Evolutionary conservation across 2,329 filamentous ascomycete genomes (phyloP).

Genomic region (Aspergillus udagawae): DNA sequence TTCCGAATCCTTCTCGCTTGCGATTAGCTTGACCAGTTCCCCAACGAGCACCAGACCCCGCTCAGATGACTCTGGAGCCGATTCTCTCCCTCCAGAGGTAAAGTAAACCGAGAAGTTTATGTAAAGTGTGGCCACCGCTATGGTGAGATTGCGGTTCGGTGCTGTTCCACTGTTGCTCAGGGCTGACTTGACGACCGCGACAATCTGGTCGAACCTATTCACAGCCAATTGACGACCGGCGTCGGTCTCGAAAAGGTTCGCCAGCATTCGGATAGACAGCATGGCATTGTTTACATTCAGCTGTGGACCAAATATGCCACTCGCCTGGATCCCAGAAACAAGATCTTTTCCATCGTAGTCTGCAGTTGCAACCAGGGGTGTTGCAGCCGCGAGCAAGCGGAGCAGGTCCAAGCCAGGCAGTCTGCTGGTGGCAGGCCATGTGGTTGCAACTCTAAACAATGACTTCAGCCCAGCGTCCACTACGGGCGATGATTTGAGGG

Average conservation of each 20-base stretch:
- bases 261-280: conserved; percentile 76
- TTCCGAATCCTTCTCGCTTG: conserved; percentile 69
- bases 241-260: conserved; percentile 75
- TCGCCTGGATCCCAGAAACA: conserved; percentile 56
- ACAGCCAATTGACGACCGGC: conserved; percentile 65
- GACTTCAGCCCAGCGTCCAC: conserved; percentile 57
- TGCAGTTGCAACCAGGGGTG: conserved; percentile 61
- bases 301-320: conserved; percentile 56
- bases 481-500: conserved; percentile 43
- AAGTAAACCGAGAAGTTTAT: conserved; percentile 82
- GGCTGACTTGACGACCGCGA: conserved; percentile 61
- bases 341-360: conserved; percentile 54
- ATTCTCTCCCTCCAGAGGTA: conserved; percentile 41
- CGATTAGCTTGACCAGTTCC: conserved; percentile 60
- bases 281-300: conserved; percentile 77
- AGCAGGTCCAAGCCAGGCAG: conserved; percentile 83
- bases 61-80: conserved; percentile 42
- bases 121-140: conserved; percentile 75
- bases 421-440: conserved; percentile 76
- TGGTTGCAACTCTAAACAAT: conserved; percentile 66
- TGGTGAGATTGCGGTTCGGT: conserved; percentile 71
- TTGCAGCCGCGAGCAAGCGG: conserved; percentile 70
- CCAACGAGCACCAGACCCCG: conserved; percentile 54
- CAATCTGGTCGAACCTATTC: conserved; percentile 56
- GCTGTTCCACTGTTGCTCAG: conserved; percentile 49